These are phyloP conservation scores for Pulveroboletus sp. DNA, from an alignment of 768 basidiomycete species.

Conservation along the genomic window DNA sequence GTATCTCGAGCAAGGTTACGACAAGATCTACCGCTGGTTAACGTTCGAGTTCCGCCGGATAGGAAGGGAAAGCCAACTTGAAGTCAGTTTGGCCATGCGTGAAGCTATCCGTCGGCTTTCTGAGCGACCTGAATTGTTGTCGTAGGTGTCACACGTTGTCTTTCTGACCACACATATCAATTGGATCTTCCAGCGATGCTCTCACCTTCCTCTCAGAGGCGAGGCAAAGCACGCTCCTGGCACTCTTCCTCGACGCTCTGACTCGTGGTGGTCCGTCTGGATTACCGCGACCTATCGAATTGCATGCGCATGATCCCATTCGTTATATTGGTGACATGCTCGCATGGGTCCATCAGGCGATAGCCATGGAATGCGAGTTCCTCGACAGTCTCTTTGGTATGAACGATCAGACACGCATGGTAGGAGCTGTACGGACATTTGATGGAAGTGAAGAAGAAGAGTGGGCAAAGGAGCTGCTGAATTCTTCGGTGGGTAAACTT, in stretches of 20 bases:
- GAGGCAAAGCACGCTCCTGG: conserved; percentile 73
- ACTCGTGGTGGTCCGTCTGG: conserved; percentile 85
- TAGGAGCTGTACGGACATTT: conserved; percentile 62
- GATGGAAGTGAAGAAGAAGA: conserved; percentile 62
- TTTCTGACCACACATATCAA: not conserved
- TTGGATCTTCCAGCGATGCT: conserved; percentile 52
- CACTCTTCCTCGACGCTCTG: conserved; percentile 80
- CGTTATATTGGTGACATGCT: conserved; percentile 98
- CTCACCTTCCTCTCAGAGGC: conserved; percentile 73
- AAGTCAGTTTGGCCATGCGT: conserved; percentile 59
- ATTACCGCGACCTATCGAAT: conserved; percentile 87
- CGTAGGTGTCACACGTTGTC: conserved; percentile 15
- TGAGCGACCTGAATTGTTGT: conserved; percentile 69
- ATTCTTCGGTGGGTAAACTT: conserved; percentile 75
- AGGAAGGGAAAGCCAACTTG: conserved; percentile 67
- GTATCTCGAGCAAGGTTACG: conserved; percentile 84
- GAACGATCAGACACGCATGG: conserved; percentile 52
- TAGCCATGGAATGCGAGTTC: conserved; percentile 93
- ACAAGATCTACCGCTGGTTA: conserved; percentile 84
- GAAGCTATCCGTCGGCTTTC: conserved; percentile 74
- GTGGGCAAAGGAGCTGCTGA: conserved; percentile 76
- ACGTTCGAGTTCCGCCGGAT: conserved; percentile 79
- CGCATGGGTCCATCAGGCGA: conserved; percentile 95
- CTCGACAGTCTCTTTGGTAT: conserved; percentile 82
- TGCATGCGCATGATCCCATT: conserved; percentile 96